These are phyloP conservation scores for Calonectria pseudoturangicola DNA, from an alignment of 2,329 filamentous ascomycete species.

Conservation along the genomic window DNA sequence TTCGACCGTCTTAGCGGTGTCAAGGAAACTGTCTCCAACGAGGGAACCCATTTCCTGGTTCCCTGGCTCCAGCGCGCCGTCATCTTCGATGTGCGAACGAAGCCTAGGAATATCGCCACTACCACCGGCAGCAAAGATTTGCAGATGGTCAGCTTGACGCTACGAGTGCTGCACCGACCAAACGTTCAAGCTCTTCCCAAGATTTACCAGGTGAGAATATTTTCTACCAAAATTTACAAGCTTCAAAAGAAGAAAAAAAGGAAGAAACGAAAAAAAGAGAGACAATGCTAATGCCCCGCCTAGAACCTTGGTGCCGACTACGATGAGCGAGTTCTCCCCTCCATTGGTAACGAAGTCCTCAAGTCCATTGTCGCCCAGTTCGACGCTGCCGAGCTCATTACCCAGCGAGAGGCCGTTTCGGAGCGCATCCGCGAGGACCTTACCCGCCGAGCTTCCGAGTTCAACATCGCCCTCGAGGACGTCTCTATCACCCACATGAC, in stretches of 20 bases:
- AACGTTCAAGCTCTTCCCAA: constrained; percentile 94
- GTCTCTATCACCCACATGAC: constrained; percentile 99
- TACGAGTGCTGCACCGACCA: constrained; percentile 95
- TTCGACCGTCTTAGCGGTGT: constrained; percentile 96
- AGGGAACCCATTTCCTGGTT: constrained; percentile 96
- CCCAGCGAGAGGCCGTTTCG: constrained; percentile 96
- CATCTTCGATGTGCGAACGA: constrained; percentile 97
- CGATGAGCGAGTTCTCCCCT: constrained; percentile 97
- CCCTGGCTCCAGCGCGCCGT: constrained; percentile 97
- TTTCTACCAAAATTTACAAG: not conserved
- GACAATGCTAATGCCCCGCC: constrained; percentile 38
- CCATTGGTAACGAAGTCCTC: constrained; percentile 99
- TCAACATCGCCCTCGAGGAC: constrained; percentile 99
- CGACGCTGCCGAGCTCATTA: constrained; percentile 98
- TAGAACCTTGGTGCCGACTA: constrained; percentile 98
- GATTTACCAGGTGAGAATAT: constrained; percentile 91
- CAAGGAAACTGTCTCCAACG: constrained; percentile 92
- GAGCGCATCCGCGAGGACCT: constrained; percentile 95
- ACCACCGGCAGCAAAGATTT: constrained; percentile 99
- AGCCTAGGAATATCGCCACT: constrained; percentile 97
- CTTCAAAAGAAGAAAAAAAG: too few relatives aligned
- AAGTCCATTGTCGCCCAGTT: constrained; percentile 99
- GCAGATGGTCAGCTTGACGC: constrained; percentile 99
- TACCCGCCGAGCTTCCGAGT: constrained; percentile 93
- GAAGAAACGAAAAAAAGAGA: not conserved